Conservation (phyloP, 768 basidiomycete species). For the Pisolithus albus region DNA sequence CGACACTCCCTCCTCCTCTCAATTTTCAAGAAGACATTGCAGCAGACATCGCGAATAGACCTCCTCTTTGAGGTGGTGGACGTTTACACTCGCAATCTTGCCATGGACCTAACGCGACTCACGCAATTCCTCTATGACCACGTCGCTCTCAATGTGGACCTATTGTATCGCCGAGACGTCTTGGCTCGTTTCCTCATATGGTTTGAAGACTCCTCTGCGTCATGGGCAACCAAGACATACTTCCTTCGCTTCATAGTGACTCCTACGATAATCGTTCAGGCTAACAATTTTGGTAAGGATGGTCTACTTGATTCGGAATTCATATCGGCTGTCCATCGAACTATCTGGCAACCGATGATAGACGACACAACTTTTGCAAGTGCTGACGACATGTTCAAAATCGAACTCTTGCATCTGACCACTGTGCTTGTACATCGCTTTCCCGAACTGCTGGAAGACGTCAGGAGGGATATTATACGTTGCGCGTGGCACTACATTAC, state of each 20-base stretch:
- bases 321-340: conserved; percentile 58
- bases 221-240: conserved; percentile 72
- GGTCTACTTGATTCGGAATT: conserved; percentile 69
- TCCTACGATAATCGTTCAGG: conserved; percentile 77
- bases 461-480: conserved; percentile 88
- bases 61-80: conserved; percentile 83
- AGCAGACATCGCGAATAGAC: conserved; percentile 72
- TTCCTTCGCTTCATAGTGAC: conserved; percentile 82
- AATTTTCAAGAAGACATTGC: conserved; percentile 69
- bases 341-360: conserved; percentile 78
- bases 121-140: conserved; percentile 84
- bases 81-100: conserved; percentile 70
- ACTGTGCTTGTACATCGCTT: conserved; percentile 84
- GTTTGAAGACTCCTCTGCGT: conserved; percentile 59
- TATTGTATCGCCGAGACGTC: conserved; percentile 71
- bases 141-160: conserved; percentile 66
- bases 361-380: conserved; percentile 45
- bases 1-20: conserved; percentile 61
- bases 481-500: conserved; percentile 87
- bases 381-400: conserved; percentile 79
- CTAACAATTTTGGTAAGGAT: conserved; percentile 46
- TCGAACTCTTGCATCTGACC: conserved; percentile 87
- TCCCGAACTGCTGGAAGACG: conserved; percentile 68
- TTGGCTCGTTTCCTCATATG: conserved; percentile 80
- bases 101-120: conserved; percentile 72